Evolutionary conservation across 345 rosid species (phyloP), one percentile per base, ranked within the genome.

Genomic region (Gossypium longicalyx): DNA sequence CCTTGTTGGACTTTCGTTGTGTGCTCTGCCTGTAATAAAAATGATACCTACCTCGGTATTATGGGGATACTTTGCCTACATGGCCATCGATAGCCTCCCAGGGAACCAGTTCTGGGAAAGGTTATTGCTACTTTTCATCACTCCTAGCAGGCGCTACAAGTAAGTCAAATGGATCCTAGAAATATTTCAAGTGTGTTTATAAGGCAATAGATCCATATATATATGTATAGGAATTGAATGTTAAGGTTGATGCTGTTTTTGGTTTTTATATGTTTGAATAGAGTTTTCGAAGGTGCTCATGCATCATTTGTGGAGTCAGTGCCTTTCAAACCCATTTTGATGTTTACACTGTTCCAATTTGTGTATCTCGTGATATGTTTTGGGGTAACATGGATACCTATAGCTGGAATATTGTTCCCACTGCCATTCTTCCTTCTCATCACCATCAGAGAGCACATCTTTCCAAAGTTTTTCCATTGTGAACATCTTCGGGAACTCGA

Each of bases 61-160:
- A 1, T 91, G 98, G 98, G 96, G 97, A 58, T 92, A 92, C 81
- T 92, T 92, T 74, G 90, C 97, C 57, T 90, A 91, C 83, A 91
- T 87, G 97, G 98, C 95, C 73, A 86, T 93, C 62, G 97, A 93
- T 71, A 93, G 97, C 81, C 90, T 93, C 59, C 97, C 92, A 0
- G 95, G 93, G 41, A 93, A 86, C 74, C 98, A 93, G 49, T 91
- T 93, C 84, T 91, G 97, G 95, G 97, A 91, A 79, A 85, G 97
- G 78, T 83, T 91, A 9, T 43, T 87, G 69, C 79, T 91, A 67
- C 92, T 93, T 58, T 91, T 93, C 79, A 74, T 93, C 65, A 82
- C 98, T 58, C 92, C 95, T 7, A 60, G 82, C 68, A 85, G 98
- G 54, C 87, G 88, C 58, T 85, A 83, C 91, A 88, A 89, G 97